These are phyloP conservation scores for Pestalotiopsis sp. DNA, from an alignment of 2,329 filamentous ascomycete genomes.

Conservation along the genomic window DNA sequence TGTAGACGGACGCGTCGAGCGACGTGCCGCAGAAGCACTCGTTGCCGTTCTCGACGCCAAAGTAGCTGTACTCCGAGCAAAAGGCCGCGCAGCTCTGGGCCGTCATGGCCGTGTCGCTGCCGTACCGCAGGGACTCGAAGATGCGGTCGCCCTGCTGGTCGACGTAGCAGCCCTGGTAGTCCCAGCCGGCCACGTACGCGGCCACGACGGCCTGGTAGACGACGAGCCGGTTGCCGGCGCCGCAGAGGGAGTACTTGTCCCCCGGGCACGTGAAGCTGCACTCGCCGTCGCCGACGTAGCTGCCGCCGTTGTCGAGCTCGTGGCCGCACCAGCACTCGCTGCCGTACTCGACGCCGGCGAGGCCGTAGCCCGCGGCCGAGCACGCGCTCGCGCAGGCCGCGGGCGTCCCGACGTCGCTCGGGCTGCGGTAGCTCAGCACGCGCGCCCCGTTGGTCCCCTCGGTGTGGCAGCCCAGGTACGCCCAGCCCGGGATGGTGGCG, in stretches of 20 bases:
- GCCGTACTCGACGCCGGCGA: constrained; percentile 59
- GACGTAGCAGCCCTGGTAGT: constrained; percentile 56
- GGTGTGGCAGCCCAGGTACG: constrained; percentile 46
- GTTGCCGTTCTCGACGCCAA: constrained; percentile 50
- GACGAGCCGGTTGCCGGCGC: constrained; percentile 42
- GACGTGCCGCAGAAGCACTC: constrained; percentile 56
- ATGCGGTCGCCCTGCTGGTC: constrained; percentile 52
- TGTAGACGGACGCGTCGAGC: constrained; percentile 41
- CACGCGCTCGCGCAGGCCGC: constrained; percentile 59
- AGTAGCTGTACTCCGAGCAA: constrained; percentile 39
- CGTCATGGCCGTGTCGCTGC: constrained; percentile 37
- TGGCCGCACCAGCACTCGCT: constrained; percentile 58
- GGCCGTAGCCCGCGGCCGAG: constrained; percentile 43
- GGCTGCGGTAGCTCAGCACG: constrained; percentile 24
- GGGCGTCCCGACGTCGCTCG: constrained; percentile 52
- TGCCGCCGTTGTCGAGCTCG: constrained; percentile 33
- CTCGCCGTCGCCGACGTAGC: constrained; percentile 34
- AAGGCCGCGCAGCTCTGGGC: constrained; percentile 40
- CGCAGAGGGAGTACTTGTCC: constrained; percentile 43
- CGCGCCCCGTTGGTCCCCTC: constrained; percentile 42
- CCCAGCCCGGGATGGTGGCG: constrained; percentile 11
- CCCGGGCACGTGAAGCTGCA: constrained; percentile 45
- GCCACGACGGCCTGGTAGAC: constrained; percentile 40
- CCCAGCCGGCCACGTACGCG: constrained; percentile 45
- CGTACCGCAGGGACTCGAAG: constrained; percentile 58